A percentile compares a stretch with the other conserved stretches of the same genome.
phyloP scores from a whole-genome alignment of 352 stramenopile genomes.

The Saprolegnia diclina region DNA sequence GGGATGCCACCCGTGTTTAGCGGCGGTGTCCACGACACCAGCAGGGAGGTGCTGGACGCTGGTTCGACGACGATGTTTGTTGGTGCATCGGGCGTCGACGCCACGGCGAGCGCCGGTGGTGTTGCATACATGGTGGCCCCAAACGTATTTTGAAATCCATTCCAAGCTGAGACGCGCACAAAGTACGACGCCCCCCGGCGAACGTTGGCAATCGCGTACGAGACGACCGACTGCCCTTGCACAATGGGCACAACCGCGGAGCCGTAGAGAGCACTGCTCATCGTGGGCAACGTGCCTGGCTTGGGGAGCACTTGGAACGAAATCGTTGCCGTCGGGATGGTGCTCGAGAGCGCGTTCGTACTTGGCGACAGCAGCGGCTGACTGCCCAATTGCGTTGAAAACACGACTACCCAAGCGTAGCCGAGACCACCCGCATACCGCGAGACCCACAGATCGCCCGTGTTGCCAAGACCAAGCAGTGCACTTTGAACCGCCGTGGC shows the following conservation, averaged over 20 bases:
- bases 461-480: conserved; percentile 46
- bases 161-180: conserved; percentile 89
- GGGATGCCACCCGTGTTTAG: conserved; percentile 45
- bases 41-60: conserved; percentile 33
- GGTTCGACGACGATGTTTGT: conserved; percentile 44
- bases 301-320: conserved; percentile 37
- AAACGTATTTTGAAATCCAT: conserved; percentile 85
- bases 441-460: conserved; percentile 46
- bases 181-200: conserved; percentile 59
- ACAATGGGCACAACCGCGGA: conserved; percentile 45
- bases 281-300: conserved; percentile 54
- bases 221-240: conserved; percentile 27
- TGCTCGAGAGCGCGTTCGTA: conserved; percentile 39
- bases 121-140: conserved; percentile 72
- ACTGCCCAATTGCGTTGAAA: conserved; percentile 53
- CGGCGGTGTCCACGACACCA: conserved; percentile 50
- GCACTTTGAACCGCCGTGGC: conserved; percentile 42
- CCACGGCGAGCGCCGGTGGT: conserved; percentile 50
- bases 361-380: conserved; percentile 37
- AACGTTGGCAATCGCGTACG: conserved; percentile 36
- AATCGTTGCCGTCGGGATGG: conserved; percentile 31
- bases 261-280: conserved; percentile 70
- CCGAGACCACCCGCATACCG: conserved; percentile 36
- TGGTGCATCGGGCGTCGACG: conserved; percentile 37
- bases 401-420: conserved; percentile 63